A percentile compares a stretch with the other conserved stretches of the same genome.
Conservation (phyloP, 106 monocot genomes). For the Dactylorhiza incarnata region DNA sequence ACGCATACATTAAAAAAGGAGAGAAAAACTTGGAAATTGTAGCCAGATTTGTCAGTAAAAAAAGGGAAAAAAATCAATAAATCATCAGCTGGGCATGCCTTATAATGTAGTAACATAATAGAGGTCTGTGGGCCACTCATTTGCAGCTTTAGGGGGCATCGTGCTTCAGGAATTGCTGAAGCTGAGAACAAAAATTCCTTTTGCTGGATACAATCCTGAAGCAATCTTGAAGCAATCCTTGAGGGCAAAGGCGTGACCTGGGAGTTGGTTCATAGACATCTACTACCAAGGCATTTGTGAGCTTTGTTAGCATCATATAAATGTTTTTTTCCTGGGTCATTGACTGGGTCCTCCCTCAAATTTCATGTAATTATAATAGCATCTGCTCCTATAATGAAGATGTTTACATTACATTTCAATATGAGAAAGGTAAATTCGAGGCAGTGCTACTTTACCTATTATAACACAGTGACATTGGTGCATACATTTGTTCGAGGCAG, state of each 20-base stretch:
- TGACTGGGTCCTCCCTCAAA: too few relatives aligned
- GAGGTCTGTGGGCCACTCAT: not conserved
- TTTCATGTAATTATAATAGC: too few relatives aligned
- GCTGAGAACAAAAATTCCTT: not conserved
- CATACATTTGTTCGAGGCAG: too few relatives aligned
- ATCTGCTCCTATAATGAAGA: too few relatives aligned
- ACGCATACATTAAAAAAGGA: not conserved
- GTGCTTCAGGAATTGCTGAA: not conserved
- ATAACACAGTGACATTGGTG: too few relatives aligned
- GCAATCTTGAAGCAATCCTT: not conserved
- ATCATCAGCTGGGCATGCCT: not conserved
- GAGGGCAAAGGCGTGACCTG: not conserved
- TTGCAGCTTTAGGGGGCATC: too few relatives aligned
- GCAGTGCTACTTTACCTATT: too few relatives aligned
- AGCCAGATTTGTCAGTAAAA: too few relatives aligned
- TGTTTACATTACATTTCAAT: too few relatives aligned
- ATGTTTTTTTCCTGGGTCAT: too few relatives aligned
- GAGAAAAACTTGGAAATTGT: not conserved
- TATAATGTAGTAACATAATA: not conserved
- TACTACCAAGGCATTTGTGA: not conserved
- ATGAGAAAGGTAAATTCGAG: too few relatives aligned
- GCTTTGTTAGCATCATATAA: not conserved
- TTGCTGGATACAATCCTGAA: not conserved
- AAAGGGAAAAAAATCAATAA: too few relatives aligned
- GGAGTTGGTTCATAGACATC: not conserved